Conservation (phyloP, 2,329 filamentous ascomycete genomes). For the Metarhizium album region DNA sequence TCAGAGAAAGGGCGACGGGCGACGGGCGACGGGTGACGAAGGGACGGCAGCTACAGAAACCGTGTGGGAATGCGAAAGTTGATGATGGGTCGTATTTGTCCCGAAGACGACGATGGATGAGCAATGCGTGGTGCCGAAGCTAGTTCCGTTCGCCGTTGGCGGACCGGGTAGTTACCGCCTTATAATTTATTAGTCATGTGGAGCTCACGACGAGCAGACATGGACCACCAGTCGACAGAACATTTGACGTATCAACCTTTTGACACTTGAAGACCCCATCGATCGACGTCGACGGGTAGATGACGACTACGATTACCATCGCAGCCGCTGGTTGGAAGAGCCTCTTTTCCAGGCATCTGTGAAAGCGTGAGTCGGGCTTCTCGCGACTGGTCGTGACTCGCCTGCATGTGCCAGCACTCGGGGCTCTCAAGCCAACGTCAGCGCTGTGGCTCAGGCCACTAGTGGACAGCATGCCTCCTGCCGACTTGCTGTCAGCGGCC, state of each 20-base stretch:
- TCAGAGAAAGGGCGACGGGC: not conserved
- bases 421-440: not conserved
- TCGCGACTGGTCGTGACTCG: no score
- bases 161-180: not conserved
- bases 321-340: no score
- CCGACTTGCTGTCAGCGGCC: no score
- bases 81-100: no score
- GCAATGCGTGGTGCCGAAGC: not conserved
- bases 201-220: not conserved
- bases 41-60: not conserved
- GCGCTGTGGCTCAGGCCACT: not conserved
- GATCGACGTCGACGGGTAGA: no score
- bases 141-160: not conserved
- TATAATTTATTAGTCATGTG: not conserved
- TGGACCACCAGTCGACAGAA: no score
- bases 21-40: not conserved
- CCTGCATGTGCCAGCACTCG: no score
- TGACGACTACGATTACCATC: no score
- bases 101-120: not conserved
- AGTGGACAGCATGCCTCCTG: not conserved
- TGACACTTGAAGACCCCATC: no score
- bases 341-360: no score
- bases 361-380: no score
- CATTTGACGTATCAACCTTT: no score
- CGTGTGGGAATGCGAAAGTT: not conserved